Base-by-base conservation (phyloP, 2,329 filamentous ascomycete genomes). In the Scolecobasidium constrictum region DNA sequence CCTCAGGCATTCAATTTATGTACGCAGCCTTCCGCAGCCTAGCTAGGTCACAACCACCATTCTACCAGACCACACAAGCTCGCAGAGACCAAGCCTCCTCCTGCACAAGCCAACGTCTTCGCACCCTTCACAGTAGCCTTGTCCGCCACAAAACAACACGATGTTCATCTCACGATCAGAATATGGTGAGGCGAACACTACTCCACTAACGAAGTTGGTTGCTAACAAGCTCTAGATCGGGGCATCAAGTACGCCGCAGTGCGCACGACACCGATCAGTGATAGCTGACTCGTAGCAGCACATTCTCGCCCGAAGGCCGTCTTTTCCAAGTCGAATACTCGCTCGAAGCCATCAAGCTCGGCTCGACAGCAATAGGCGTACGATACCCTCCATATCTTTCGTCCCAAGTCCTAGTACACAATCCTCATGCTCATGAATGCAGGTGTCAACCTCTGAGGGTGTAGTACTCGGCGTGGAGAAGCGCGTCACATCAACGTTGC, bases 271-370 rank as follows among this genome's bases (percentile, higher is more conserved):
- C 38, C 34, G 18, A 19, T 43, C 6, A 48, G 51, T 53, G 60
- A 48, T 60, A 53, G 48, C 38, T 42, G 18, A 41, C 42, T 47
- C 50, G 39, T 12, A 38, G 42, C 62, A 93, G 85, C 77, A 98
- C 92, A 77, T 98, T 98, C 78, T 98, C 92, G 56, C 92, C 92
- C 48, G 92, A 98, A 77, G 92, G 92, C 60, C 92, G 92, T 68
- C 85, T 98, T 66, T 98, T 98, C 78, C 92, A 98, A 73, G 92
- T 98, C 73, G 92, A 98, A 83, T 98, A 98, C 79, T 96, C 92
- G 47, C 83, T 98, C 65, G 92, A 98, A 74, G 92, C 92, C 67
- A 98, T 98, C 78, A 98, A 98, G 75, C 85, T 96, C 53, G 92
- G 92, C 54, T 94, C 86, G 57, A 98, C 92, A 54, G 92, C 92